Evolutionary conservation across 257 asterid genomes (phyloP).

Genomic region (Galeopsis tetrahit): DNA sequence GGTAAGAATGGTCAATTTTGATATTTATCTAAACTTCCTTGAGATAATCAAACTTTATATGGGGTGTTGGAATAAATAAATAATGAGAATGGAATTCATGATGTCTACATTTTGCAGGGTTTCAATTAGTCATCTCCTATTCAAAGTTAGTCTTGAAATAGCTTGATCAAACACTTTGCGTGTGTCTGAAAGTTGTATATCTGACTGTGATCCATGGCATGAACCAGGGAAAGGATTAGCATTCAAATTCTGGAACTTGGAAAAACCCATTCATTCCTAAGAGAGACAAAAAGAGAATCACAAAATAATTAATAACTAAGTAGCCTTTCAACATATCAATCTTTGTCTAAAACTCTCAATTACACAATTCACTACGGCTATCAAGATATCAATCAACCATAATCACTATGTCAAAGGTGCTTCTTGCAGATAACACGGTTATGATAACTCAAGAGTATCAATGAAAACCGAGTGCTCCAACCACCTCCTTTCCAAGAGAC

Average conservation of each 20-base stretch:
- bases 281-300: not conserved
- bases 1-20: not conserved
- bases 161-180: not conserved
- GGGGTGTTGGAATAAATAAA: not conserved
- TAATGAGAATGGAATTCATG: not conserved
- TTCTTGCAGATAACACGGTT: not conserved
- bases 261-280: not conserved
- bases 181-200: not conserved
- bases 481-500: not conserved
- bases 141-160: not conserved
- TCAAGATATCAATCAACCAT: not conserved
- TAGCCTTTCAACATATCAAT: constrained; percentile 3
- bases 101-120: not conserved
- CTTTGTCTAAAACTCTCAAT: constrained; percentile 5
- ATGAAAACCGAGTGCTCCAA: not conserved
- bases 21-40: not conserved
- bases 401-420: not conserved
- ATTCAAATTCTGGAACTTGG: not conserved
- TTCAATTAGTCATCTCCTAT: not conserved
- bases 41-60: not conserved
- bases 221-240: not conserved
- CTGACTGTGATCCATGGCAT: not conserved
- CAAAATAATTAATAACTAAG: not conserved
- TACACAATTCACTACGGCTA: not conserved
- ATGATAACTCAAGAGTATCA: not conserved